Base-by-base conservation (phyloP, 352 stramenopile species). In the Phytophthora tubulina region DNA sequence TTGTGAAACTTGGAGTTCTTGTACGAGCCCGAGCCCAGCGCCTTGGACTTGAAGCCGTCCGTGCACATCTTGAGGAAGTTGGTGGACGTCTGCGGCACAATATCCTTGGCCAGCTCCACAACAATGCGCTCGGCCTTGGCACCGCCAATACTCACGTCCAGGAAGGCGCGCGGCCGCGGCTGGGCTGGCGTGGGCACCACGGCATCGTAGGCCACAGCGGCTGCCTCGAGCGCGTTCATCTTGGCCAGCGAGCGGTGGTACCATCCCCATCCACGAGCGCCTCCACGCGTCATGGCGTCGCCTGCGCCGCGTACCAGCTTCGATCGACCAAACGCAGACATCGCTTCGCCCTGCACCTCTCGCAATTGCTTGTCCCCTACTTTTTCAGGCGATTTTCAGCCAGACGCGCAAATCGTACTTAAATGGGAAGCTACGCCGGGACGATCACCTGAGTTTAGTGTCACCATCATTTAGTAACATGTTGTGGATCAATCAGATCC, bases 1-100 rank as follows among this genome's bases (percentile, higher is more conserved):
- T 93, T 93, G 84, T 96, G 89, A 65, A 96, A 85, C 72, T 89
- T 84, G 48, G 87, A 91, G 72, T 88, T 82, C 76, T 94, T 91
- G 85, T 90, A 96, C 72, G 87, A 93, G 41, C 88, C 88, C 41
- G 76, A 74, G 70, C 81, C 86, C 35, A 95, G 75, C 49, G 70
- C 41, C 59, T 73, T 61, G 39, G 81, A 93, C 70, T 81, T 67
- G 58, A 94, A 90, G 33, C 86, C 88, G 11, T 90, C 82, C 44
- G 70, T 84, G 64, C 87, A 94, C 57, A 96, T 82, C 53, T 88
- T 88, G 9, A 84, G 60, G 67, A 96, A 96, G 76, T 96, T 96
- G 50, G 77, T 75, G 17, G 85, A 73, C 17, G 89, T 96, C 63
- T 84, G 75, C 4, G 89, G 89, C 50, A 95, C 87, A 31, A 95